phyloP scores from a whole-genome alignment of 1,284 basidiomycete genomes.

The Microbotryomycetes sp. region DNA sequence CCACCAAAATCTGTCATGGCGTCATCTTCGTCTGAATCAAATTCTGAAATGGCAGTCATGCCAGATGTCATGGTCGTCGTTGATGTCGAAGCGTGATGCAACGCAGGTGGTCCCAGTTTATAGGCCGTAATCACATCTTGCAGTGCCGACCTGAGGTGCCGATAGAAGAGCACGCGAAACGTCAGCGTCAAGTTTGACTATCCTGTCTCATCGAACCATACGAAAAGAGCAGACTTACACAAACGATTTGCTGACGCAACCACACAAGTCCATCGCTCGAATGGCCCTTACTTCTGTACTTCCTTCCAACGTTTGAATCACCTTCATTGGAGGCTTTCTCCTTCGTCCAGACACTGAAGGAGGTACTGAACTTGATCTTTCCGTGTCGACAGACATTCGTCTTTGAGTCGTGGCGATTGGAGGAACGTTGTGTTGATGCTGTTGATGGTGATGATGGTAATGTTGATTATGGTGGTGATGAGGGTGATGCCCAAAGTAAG shows the following conservation, averaged over 20 bases:
- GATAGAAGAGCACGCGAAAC: too few species aligned
- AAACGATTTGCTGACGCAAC: slow-evolving; percentile 85
- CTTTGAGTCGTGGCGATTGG: background rate
- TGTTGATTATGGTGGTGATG: too few species aligned
- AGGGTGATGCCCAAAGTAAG: slow-evolving; percentile 4
- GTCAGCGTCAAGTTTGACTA: slow-evolving; percentile 9
- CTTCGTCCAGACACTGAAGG: background rate
- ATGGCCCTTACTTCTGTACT: slow-evolving; percentile 51
- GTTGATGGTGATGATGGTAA: too few species aligned
- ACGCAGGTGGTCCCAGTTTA: slow-evolving; percentile 20
- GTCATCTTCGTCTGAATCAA: slow-evolving; percentile 39
- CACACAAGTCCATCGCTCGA: slow-evolving; percentile 85
- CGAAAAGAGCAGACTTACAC: slow-evolving; percentile 60
- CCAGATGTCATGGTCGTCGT: background rate
- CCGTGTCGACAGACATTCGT: slow-evolving; percentile 11
- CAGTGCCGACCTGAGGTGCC: slow-evolving; percentile 42
- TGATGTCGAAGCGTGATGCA: slow-evolving; percentile 6
- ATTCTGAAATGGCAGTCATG: slow-evolving; percentile 31
- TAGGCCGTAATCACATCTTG: slow-evolving; percentile 47
- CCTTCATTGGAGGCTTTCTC: slow-evolving; percentile 10
- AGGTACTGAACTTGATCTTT: slow-evolving; percentile 6
- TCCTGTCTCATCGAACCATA: too few species aligned
- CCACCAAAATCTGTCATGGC: background rate
- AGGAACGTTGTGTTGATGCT: background rate
- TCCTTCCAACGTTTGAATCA: slow-evolving; percentile 24